Percentiles rank a stretch among this genome's conserved stretches.
Evolutionary conservation across 2,329 filamentous ascomycete species (phyloP).

Genomic region (Epichloe bromicola): DNA sequence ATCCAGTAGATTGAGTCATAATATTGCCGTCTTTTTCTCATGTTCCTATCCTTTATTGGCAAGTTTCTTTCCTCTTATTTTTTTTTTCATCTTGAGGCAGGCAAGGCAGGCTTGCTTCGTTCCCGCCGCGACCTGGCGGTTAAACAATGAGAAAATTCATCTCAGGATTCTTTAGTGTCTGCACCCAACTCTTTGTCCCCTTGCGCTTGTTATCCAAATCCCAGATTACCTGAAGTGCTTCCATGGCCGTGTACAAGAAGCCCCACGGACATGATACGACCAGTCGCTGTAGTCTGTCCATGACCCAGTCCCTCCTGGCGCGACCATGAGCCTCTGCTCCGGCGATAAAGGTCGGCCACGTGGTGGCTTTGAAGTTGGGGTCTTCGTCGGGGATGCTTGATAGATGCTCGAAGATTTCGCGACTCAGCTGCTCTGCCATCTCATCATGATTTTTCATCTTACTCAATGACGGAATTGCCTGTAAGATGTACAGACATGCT

Average conservation of each 20-base stretch:
- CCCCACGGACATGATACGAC: conserved; percentile 33
- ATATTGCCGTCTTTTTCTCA: neutral
- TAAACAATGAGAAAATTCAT: conserved; percentile 32
- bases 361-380: conserved; percentile 40
- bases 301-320: conserved; percentile 33
- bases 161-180: conserved; percentile 27
- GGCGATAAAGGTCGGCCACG: conserved; percentile 44
- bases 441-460: conserved; percentile 15
- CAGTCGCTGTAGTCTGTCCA: conserved; percentile 28
- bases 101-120: neutral
- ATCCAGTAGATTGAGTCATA: neutral
- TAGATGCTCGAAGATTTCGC: conserved; percentile 34
- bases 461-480: conserved; percentile 21
- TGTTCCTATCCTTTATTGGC: neutral
- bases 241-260: conserved; percentile 33
- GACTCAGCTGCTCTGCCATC: conserved; percentile 22
- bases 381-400: conserved; percentile 34
- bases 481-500: conserved; percentile 32
- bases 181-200: conserved; percentile 26
- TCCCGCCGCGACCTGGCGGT: conserved; percentile 2
- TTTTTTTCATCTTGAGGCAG: neutral
- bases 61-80: neutral
- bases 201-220: conserved; percentile 20
- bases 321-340: conserved; percentile 36
- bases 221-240: conserved; percentile 33